Evolutionary conservation across 306 rosid genomes (phyloP).

Genomic region (Arachis hypogaea): DNA sequence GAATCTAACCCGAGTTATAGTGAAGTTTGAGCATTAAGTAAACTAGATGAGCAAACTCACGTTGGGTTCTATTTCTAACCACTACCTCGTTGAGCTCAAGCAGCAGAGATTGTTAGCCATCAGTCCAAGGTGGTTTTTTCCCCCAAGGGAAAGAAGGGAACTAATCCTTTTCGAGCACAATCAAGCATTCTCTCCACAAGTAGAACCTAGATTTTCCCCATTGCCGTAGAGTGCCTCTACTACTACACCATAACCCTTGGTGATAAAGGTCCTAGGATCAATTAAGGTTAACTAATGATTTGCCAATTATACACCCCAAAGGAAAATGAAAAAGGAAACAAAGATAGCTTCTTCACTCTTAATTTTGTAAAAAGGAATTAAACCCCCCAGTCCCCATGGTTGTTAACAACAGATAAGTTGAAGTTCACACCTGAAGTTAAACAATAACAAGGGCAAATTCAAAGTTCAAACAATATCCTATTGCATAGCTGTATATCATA

Average conservation of each 20-base stretch:
- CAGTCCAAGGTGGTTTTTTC: no score
- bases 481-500: neutral
- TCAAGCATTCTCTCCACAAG: no score
- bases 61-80: neutral
- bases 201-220: no score
- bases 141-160: no score
- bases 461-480: neutral
- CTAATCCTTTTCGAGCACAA: no score
- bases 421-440: constrained; percentile 7
- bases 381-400: neutral
- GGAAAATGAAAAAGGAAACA: neutral
- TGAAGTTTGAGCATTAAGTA: neutral
- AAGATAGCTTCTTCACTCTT: neutral
- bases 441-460: neutral
- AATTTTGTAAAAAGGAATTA: neutral
- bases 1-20: neutral
- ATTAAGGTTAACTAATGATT: constrained; percentile 8
- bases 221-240: no score
- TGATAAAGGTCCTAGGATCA: neutral
- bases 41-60: neutral
- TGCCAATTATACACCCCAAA: neutral
- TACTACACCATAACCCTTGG: no score
- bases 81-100: neutral
- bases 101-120: neutral
- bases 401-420: neutral